Conservation (phyloP, 441 rosid species). For the Flueggea neowawraea region DNA sequence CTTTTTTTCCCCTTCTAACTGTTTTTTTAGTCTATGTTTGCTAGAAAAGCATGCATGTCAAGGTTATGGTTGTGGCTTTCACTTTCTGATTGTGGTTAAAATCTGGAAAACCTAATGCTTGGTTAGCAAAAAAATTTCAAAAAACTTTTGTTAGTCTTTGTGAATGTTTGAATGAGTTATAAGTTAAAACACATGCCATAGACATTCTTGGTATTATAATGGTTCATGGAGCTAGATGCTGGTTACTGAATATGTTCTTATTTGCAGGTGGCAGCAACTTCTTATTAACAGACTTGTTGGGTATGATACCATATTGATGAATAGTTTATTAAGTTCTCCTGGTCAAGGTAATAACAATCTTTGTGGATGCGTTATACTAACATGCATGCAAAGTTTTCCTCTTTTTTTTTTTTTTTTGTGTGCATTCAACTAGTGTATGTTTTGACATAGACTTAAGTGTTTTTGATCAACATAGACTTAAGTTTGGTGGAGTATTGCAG, state of each 20-base stretch:
- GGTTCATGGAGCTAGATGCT: neutral
- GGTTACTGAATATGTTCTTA: constrained; percentile 13
- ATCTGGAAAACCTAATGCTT: neutral
- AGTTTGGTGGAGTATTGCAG: neutral
- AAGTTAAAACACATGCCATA: neutral
- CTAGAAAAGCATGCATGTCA: neutral
- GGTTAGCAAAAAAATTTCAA: neutral
- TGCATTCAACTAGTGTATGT: too few species aligned
- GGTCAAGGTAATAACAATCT: constrained; percentile 69
- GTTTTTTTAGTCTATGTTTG: too few species aligned
- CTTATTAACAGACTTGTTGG: constrained; percentile 97
- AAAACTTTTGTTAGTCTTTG: neutral
- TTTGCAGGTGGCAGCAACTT: constrained; percentile 97
- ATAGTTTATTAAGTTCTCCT: constrained; percentile 82
- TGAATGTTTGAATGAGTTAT: neutral
- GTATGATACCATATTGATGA: constrained; percentile 97
- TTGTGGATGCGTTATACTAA: constrained; percentile 1
- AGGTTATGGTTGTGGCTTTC: neutral
- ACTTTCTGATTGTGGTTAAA: neutral
- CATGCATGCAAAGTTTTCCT: neutral
- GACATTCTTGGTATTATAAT: neutral
- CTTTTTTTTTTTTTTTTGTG: too few species aligned
- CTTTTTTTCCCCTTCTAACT: too few species aligned
- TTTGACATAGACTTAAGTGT: neutral
- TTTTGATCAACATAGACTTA: neutral